Evolutionary conservation across 2,329 filamentous ascomycete genomes (phyloP), one percentile per base, ranked within the genome.

Genomic region (Pyrenochaeta sp.): DNA sequence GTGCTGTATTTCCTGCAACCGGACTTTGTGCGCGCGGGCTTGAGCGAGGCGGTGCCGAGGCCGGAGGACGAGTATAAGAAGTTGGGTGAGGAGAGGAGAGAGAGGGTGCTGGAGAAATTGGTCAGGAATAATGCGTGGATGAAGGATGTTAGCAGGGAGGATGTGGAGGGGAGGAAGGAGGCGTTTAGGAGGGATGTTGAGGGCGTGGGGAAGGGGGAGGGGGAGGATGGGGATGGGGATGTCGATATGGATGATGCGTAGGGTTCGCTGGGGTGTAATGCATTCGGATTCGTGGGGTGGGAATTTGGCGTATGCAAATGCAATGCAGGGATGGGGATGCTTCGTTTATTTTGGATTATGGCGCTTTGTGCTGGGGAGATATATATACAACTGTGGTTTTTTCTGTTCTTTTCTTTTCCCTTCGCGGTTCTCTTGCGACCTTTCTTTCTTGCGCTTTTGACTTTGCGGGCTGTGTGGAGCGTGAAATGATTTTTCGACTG

Each of bases 51-150:
- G 6, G 48, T 63, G 1, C 44, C 67, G 4, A 69, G 69, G 9
- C 65, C 69, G 2, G 58, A 60, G 10, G 63, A 69, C 17, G 65
- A 67, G 29, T 66, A 61, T 35, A 63, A 65, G 38, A 48, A 51
- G 14, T 48, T 67, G 8, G 56, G 52, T 8, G 60, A 65, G 8
- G 48, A 55, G 15, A 61, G 72, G 26, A 58, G 65, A 8, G 68
- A 73, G 19, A 67, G 71, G 32, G 63, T 69, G 1, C 66, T 68
- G 48, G 77, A 78, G 46, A 61, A 65, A 19, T 67, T 73, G n/a
- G 64, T 74, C 21, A 66, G 71, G 44, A 77, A 76, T 51, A 76
- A 74, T 42, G 60, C 55, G 2, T 76, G 69, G 60, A 79, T 79
- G 76, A 74, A 71, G 53, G 74, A 73, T 24, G 44, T 75, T 32